phyloP scores from a whole-genome alignment of 148 eudicot species.

The Camellia sinensis region DNA sequence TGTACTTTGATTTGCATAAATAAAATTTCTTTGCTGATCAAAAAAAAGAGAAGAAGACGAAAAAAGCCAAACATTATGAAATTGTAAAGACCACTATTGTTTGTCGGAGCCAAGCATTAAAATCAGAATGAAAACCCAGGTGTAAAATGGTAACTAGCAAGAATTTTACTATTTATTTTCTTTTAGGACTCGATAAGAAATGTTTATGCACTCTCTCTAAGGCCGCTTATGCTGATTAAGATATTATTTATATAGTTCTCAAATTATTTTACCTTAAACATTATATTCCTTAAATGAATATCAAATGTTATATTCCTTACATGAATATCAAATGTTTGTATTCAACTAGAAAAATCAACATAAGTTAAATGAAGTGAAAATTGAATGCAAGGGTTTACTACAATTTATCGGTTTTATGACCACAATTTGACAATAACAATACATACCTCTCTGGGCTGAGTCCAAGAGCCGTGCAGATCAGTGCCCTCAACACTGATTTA shows the following conservation, averaged over 20 bases:
- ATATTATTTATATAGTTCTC: not conserved
- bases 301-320: not conserved
- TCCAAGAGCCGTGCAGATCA: constrained; percentile 74
- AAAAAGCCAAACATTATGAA: not conserved
- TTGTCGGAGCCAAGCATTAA: not conserved
- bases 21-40: too few relatives aligned
- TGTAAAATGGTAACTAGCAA: not conserved
- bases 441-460: constrained; percentile 64
- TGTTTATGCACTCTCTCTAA: not conserved
- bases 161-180: not conserved
- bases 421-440: not conserved
- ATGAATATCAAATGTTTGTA: not conserved
- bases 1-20: too few relatives aligned
- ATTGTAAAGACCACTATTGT: constrained; percentile 1
- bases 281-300: not conserved
- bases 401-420: not conserved
- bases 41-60: too few relatives aligned
- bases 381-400: not conserved
- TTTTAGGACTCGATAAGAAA: not conserved
- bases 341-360: not conserved
- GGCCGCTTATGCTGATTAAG: not conserved
- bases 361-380: not conserved
- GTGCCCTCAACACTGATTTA: constrained; percentile 63
- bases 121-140: not conserved
- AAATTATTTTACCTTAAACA: not conserved